Base-by-base conservation (phyloP, 257 asterid species). In the Nicotiana undulata region DNA sequence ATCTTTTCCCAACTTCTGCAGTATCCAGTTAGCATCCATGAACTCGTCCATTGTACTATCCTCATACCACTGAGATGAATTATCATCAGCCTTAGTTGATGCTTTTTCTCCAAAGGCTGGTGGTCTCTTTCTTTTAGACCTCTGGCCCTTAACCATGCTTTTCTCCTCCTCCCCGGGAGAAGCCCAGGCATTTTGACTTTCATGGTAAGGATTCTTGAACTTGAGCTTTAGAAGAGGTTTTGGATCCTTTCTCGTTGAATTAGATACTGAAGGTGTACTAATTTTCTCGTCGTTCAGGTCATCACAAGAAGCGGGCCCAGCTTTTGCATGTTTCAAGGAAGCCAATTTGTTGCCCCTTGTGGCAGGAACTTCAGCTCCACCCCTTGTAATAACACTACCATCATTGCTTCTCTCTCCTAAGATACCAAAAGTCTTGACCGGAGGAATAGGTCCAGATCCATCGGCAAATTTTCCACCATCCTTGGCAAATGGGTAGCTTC, bases 1-100 rank as follows among this genome's bases (percentile, higher is more conserved):
- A 90, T 91, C 95, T 91, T 92, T 92, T 32, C 99, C 99, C 89
- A 96, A 82, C 84, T 91, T 96, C 91, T 94, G 97, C 78, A 96
- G 87, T 87, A 96, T 88, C 98, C 99, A 96, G 81, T 88, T 94
- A 74, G 97, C 99, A 90, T 88, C 98, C 66, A 91, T 85, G 66
- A 94, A 88, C 82, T 92, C 97, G 84, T 91, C 95, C 87, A 91
- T 82, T 51, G 90, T 81, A 77, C 83, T 82, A 80, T 88, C 95
- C 67, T 87, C 94, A 51, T 81, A 84, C 84, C 77, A 75, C 40
- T 85, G 91, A 3, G 92, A 80, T 55, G 88, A 72, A 84, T 88
- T 91, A 80, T 84, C 95, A 13, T 87, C 97, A 46, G 83, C 94
- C 34, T 31, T 84, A 52, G 60, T 46, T 61, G 82, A 80, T 60